Base-by-base conservation (phyloP, 1,139 yeast species). In the Zhuliangozyma parablackwelliae region DNA sequence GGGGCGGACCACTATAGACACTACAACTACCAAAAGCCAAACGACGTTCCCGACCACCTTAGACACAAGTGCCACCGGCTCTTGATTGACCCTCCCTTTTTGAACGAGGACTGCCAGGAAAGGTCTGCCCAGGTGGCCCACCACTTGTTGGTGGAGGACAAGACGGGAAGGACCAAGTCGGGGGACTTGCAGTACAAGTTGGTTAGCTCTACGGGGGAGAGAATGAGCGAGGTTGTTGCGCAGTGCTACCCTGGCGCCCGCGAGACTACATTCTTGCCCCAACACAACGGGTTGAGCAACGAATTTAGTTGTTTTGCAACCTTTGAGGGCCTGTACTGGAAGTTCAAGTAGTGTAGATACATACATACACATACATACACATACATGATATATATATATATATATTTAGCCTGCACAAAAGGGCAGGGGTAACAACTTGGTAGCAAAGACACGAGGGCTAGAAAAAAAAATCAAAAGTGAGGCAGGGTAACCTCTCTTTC, bases 11-110 rank as follows among this genome's bases (percentile, higher is more conserved):
- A 79, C 42, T 89, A 83, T 58, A 75, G 74, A 23, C 78, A 75
- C 46, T 89, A 86, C 54, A 96, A 89, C 57, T 89, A 82, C 57
- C 79, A 80, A 41, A 50, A 67, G 11, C 96, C 96, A 3, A 59
- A 77, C 20, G 69, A 74, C 1, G 65, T 86, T 25, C 85, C 87
- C n/a, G 67, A 62, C 1, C 63, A 66, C 32, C 63, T 86, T 32
- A 69, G 66, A 45, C 75, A 83, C 33, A 79, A 75, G 48, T 82
- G 86, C 37, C 82, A 88, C 53, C 65, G 95, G 46, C 56, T 87
- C n/a, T 61, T 89, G 41, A 79, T 88, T 10, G 97, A 89, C 56
- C 96, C 96, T 1, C 97, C 96, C 23, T 89, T 86, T 51, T 65
- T 89, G 41, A 87, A 85, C 46, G 78, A 73, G 32, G 88, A 82